Conservation (phyloP, 495 filamentous ascomycete genomes). For the Tuber calosporum region DNA sequence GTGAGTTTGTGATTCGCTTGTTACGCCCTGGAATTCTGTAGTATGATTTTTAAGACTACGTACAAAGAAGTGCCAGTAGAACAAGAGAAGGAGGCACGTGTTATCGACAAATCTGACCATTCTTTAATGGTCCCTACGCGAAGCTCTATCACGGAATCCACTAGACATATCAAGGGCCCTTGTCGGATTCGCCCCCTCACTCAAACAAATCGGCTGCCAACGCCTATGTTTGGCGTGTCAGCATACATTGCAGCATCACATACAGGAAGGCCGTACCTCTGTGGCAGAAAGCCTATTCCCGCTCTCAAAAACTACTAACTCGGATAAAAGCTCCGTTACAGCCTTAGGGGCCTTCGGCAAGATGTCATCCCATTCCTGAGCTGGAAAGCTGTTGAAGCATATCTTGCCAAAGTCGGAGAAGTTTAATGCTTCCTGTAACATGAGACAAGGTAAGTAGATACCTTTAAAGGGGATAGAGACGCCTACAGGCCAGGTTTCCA, state of each 20-base stretch:
- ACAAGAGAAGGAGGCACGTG: not conserved
- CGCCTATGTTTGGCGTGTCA: not conserved
- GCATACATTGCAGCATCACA: not conserved
- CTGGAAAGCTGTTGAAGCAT: slow-evolving; percentile 29
- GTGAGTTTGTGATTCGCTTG: not conserved
- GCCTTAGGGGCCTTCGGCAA: slow-evolving; percentile 23
- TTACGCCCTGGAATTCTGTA: not conserved
- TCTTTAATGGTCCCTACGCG: not conserved
- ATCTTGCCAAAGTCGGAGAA: slow-evolving; percentile 43
- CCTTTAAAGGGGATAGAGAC: not conserved
- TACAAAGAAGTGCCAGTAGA: not conserved
- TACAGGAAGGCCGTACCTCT: slow-evolving; percentile 18
- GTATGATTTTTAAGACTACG: not conserved
- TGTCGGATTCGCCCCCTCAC: not conserved
- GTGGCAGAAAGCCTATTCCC: slow-evolving; percentile 25
- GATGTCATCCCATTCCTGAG: slow-evolving; percentile 35
- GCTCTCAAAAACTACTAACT: slow-evolving; percentile 35
- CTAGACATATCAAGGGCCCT: not conserved
- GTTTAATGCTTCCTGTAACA: slow-evolving; percentile 23
- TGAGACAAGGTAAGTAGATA: not conserved
- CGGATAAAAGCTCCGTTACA: slow-evolving; percentile 25
- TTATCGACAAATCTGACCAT: not conserved
- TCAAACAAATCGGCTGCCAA: not conserved
- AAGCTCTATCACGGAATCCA: not conserved
- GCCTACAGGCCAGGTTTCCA: slow-evolving; percentile 61